Base-by-base conservation (phyloP, 352 stramenopile genomes). In the Peronospora farinosa region DNA sequence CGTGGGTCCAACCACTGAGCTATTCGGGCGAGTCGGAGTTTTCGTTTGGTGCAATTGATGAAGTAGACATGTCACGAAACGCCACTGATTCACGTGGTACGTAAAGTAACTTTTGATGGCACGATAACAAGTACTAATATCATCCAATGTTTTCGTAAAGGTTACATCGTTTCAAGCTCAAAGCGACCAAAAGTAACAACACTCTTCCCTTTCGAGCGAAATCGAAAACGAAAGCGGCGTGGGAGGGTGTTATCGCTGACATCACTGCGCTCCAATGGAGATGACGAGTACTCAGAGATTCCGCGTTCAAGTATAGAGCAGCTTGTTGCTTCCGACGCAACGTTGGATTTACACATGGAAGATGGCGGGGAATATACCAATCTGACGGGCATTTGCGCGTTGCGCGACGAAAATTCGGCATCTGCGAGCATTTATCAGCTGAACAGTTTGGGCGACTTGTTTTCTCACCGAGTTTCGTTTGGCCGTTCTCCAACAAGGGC, bases 371-470 rank as follows among this genome's bases (percentile, higher is more conserved):
- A 90, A 43, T 74, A 63, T 59, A 84, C 76, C 2, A 67, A 51
- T 44, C 57, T 90, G 25, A 52, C 67, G 3, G 78, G 78, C 7
- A 40, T 86, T 12, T 77, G 68, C 15, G 67, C 67, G 1, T 56
- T 89, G 10, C 49, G 50, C 15, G 43, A 64, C 40, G 41, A 61
- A 46, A 43, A 54, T 27, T 50, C 52, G 7, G 8, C 47, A 47
- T 66, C 28, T n/a, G 56, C 63, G 1, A 58, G 48, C 27, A 63
- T 85, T 45, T 90, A 86, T 37, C 72, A 86, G 47, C 41, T 90
- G n/a, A 90, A 75, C 47, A 72, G 57, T 47, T 38, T 84, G 17
- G 78, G 78, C 2, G 78, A 90, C 41, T 35, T 90, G 2, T 84
- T 74, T 45, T 80, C 67, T 4, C 78, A 89, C 48, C 56, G 54